Conservation (phyloP, 305 asterid genomes). For the Fraxinus albicans region DNA sequence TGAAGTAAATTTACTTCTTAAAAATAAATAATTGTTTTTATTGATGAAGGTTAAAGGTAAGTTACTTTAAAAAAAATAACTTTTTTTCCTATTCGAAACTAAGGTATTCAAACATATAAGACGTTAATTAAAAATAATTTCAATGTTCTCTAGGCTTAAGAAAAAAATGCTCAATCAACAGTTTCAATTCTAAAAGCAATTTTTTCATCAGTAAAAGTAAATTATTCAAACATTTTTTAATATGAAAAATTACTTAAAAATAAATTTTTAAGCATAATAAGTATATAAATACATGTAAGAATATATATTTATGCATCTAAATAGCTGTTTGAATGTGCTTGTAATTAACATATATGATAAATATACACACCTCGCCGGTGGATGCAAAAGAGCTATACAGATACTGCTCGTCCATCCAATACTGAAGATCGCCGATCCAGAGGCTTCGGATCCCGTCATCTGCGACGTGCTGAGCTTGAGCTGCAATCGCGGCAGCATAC, state of each 20-base stretch:
- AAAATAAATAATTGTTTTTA: too few relatives aligned
- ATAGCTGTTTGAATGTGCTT: neutral
- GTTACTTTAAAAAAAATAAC: too few relatives aligned
- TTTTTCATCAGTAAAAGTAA: neutral
- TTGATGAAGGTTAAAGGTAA: neutral
- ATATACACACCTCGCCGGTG: slow-evolving; percentile 50
- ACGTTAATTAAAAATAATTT: too few relatives aligned
- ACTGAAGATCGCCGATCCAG: slow-evolving; percentile 80
- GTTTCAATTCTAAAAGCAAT: too few relatives aligned
- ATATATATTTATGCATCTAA: neutral
- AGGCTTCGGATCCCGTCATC: slow-evolving; percentile 67
- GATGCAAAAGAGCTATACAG: slow-evolving; percentile 41
- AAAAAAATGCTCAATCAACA: neutral
- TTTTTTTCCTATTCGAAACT: too few relatives aligned
- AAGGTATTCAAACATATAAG: neutral
- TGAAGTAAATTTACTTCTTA: neutral
- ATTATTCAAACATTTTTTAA: too few relatives aligned
- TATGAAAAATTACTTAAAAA: neutral
- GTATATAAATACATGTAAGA: neutral
- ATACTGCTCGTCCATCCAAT: slow-evolving; percentile 77
- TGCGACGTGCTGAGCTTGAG: slow-evolving; percentile 23
- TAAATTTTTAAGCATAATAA: neutral
- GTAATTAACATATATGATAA: neutral
- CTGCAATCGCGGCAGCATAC: slow-evolving; percentile 30
- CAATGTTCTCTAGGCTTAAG: neutral